Base-by-base conservation (phyloP, 306 rosid species). In the Prunus fruticosa region DNA sequence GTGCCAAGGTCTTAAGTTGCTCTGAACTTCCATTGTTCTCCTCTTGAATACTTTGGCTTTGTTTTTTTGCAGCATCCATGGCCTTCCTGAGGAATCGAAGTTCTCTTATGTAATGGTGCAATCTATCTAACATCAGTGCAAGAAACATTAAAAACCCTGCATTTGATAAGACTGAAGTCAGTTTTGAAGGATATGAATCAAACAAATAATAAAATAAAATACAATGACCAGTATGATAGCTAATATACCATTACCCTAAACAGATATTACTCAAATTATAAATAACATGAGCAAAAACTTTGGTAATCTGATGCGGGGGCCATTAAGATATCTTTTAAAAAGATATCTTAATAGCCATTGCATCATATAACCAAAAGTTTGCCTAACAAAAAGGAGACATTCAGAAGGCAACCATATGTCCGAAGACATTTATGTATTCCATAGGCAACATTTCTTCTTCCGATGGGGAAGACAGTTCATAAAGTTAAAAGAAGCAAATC, bases 11-110 rank as follows among this genome's bases (percentile, higher is more conserved):
- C 81, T 85, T 89, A 13, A 80, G 85, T 80, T 88, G 89, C 60
- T 87, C 91, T 1, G 81, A 32, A 47, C 68, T 63, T 38, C 88
- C 83, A 14, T 50, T 89, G 76, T 92, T 94, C 47, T 79, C 90
- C 0, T 91, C 96, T 67, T 90, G 97, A 67, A 83, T 66, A 54
- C 84, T 83, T 60, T 92, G 88, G 85, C 77, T 90, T 80, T 92
- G 98, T 83, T 92, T 95, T 92, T 88, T 95, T n/a, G 83, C 88
- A 76, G 91, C 89, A 77, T 95, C 97, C 95, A 92, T 89, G 54
- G 96, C 83, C 90, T 92, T 90, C 89, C 98, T 87, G 32, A 92
- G 96, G 30, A 84, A 71, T 12, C 91, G 90, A 75, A 95, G 97
- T 77, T 95, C 98, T 76, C 98, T 87, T 43, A 92, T 95, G 87